Conservation (phyloP, 257 asterid genomes). For the Solanum habrochaites region DNA sequence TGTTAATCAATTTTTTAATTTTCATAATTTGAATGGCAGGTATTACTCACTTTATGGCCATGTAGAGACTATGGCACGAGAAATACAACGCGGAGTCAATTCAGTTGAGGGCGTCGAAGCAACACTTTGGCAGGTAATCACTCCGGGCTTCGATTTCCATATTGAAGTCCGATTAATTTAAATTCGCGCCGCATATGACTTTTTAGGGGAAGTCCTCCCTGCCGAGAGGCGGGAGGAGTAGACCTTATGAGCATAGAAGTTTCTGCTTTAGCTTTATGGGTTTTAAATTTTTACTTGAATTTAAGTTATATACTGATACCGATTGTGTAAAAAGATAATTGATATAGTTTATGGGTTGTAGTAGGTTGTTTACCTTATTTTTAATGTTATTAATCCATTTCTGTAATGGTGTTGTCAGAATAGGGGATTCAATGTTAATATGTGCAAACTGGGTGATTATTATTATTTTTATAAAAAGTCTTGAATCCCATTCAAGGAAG, state of each 20-base stretch:
- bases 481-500: not conserved
- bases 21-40: conserved; percentile 13
- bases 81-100: conserved; percentile 64
- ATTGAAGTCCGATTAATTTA: not conserved
- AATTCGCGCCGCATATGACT: fast-evolving
- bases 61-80: conserved; percentile 80
- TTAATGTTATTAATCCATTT: not conserved
- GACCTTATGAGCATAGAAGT: not conserved
- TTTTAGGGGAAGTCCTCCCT: not conserved
- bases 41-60: conserved; percentile 81
- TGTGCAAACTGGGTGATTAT: not conserved
- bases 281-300: not conserved
- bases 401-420: not conserved
- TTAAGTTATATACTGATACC: not conserved
- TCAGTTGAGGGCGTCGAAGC: conserved; percentile 75
- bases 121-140: conserved; percentile 67
- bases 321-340: not conserved
- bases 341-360: not conserved
- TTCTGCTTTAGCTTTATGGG: not conserved
- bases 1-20: not conserved
- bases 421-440: not conserved
- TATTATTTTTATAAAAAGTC: not conserved
- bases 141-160: not conserved
- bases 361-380: not conserved
- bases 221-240: not conserved